A percentile compares a stretch with the other conserved stretches of the same genome.
These are phyloP conservation scores for Sporothrix globosa DNA, from an alignment of 2,329 filamentous ascomycete species.

Conservation along the genomic window DNA sequence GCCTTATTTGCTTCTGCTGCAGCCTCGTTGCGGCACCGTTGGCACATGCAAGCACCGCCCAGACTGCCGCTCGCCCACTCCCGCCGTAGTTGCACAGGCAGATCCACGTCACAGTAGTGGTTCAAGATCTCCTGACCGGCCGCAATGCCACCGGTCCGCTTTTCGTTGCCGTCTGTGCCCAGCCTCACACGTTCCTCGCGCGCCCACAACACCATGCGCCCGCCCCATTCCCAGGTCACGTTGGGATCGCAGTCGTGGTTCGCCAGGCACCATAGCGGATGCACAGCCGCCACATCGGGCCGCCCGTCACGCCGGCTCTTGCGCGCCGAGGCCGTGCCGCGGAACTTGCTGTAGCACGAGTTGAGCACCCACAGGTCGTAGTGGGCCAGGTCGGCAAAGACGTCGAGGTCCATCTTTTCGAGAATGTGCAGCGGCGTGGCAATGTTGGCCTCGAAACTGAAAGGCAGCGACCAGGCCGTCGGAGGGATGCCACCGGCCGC, in stretches of 20 bases:
- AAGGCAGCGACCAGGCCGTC: conserved; percentile 70
- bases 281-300: conserved; percentile 89
- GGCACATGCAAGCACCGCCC: conserved; percentile 86
- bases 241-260: conserved; percentile 97
- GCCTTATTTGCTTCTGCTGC: conserved; percentile 37
- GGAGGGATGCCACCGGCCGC: conserved; percentile 56
- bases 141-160: conserved; percentile 62
- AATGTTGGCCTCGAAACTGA: conserved; percentile 76
- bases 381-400: conserved; percentile 61
- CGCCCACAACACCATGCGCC: conserved; percentile 71
- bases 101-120: conserved; percentile 87
- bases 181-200: conserved; percentile 60
- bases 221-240: conserved; percentile 91
- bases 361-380: conserved; percentile 86
- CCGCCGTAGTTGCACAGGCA: conserved; percentile 77
- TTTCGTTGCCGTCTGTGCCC: conserved; percentile 21
- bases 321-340: conserved; percentile 86
- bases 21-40: conserved; percentile 76
- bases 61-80: conserved; percentile 89
- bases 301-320: conserved; percentile 76
- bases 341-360: conserved; percentile 89
- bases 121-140: conserved; percentile 85
- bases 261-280: conserved; percentile 93
- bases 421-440: conserved; percentile 74
- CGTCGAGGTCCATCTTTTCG: conserved; percentile 82